Evolutionary conservation across 169 alveolate species (phyloP).

Genomic region (Fabrea salina): DNA sequence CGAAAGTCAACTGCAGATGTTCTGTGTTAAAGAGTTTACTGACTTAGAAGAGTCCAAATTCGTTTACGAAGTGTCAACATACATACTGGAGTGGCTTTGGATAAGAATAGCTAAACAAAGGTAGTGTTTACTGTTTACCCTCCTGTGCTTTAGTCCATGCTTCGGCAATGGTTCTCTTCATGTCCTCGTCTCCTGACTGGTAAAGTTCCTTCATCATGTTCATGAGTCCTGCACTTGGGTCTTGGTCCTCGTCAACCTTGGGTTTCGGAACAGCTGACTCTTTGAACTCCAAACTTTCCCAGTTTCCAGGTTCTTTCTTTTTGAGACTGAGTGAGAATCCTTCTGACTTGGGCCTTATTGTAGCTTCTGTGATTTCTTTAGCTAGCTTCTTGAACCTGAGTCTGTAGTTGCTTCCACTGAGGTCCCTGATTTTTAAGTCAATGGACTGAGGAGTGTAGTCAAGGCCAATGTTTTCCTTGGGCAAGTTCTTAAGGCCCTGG

Average conservation of each 20-base stretch:
- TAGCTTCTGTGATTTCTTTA: slow-evolving; percentile 24
- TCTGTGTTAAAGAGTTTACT: no score
- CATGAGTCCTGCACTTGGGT: slow-evolving; percentile 67
- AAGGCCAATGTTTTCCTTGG: slow-evolving; percentile 27
- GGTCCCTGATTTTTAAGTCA: slow-evolving; percentile 30
- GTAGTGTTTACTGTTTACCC: slow-evolving; percentile 26
- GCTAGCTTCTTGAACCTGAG: slow-evolving; percentile 18
- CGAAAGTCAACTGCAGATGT: no score
- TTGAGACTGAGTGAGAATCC: slow-evolving; percentile 40
- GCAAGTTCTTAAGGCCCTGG: background rate
- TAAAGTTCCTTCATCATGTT: slow-evolving; percentile 72
- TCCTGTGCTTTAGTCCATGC: slow-evolving; percentile 87
- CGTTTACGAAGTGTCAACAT: no score
- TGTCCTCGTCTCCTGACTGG: slow-evolving; percentile 88
- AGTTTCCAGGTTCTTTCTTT: slow-evolving; percentile 33
- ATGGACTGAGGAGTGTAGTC: slow-evolving; percentile 31
- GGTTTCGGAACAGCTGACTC: slow-evolving; percentile 38
- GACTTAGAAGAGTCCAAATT: no score
- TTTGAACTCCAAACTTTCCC: slow-evolving; percentile 38
- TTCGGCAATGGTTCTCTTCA: slow-evolving; percentile 93
- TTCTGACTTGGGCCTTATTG: slow-evolving; percentile 28
- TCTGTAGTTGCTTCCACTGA: slow-evolving; percentile 35
- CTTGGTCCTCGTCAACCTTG: slow-evolving; percentile 42
- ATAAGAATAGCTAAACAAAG: no score
- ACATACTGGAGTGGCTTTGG: no score